Evolutionary conservation across 2,329 filamentous ascomycete species (phyloP), one percentile per base, ranked within the genome.

Genomic region (Neofusicoccum kwambonambiense): DNA sequence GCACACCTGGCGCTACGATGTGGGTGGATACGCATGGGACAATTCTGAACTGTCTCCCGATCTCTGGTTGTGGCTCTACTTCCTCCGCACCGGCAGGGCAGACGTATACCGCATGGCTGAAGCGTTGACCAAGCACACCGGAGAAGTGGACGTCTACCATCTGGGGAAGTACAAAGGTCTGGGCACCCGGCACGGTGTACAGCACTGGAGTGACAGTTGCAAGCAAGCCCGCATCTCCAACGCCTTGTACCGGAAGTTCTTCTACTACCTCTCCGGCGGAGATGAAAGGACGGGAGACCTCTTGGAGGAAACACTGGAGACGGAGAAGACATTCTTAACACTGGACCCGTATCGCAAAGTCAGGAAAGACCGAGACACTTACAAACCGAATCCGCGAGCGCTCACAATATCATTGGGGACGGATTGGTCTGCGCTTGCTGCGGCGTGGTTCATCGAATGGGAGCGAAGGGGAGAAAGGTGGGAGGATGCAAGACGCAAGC

Each of bases 1-100:
- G 4, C 86, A 88, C 67, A 79, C 78, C 0, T 89, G 87, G 87
- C 80, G 85, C 1, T 89, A 88, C 64, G 87, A 89, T 51, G 73
- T 89, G 17, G 87, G 87, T 3, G 87, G 87, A 0, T 89, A 86
- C 65, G 86, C 85, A 0, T 89, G 87, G 87, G 86, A 88, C 56
- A 89, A 89, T 70, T 86, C 84, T 0, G 86, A 89, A 70, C 78
- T 89, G 0, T 88, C 86, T 0, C 84, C 87, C 0, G 86, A 89
- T 68, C 73, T 88, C 2, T 89, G 84, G 75, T 82, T 89, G 69
- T 89, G 87, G 87, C 82, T 81, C 3, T 84, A 86, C 65, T 89
- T 88, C 74, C 78, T 89, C 1, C 82, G 83, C 9, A 88, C 85
- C 0, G 86, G 86, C 0, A 78, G 83, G 2, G 79, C 81, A 3